Evolutionary conservation across 2,329 filamentous ascomycete genomes (phyloP).

Genomic region (Colletotrichum eremochloae): DNA sequence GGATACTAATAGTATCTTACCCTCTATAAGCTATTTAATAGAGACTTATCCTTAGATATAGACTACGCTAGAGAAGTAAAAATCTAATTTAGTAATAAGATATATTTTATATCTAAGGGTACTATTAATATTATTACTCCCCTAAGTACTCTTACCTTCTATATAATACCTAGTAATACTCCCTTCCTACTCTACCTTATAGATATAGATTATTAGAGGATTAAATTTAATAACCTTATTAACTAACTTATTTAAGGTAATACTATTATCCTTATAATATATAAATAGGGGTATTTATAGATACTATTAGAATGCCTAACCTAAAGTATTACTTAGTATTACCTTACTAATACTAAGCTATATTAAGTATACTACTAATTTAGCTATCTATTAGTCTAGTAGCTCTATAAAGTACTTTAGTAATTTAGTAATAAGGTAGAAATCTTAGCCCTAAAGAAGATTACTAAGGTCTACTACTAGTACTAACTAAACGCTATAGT

Average conservation of each 20-base stretch:
- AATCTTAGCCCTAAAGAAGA: neutral
- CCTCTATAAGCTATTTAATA: no score
- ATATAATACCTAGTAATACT: neutral
- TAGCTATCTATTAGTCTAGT: neutral
- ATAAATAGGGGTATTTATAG: neutral
- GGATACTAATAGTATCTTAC: no score
- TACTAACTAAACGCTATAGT: neutral
- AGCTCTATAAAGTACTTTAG: neutral
- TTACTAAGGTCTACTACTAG: neutral
- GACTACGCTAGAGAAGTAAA: neutral
- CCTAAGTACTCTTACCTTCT: neutral
- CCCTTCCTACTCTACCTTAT: neutral
- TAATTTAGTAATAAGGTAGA: neutral
- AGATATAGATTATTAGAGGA: neutral
- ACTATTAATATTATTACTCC: neutral
- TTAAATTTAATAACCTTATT: neutral
- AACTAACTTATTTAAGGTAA: neutral
- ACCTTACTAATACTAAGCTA: neutral
- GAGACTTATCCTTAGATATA: no score
- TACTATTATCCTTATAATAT: fast-evolving
- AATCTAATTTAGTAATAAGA: neutral
- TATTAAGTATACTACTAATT: neutral
- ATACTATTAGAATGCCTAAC: neutral
- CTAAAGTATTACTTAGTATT: neutral
- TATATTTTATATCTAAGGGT: neutral